Percentiles rank a stretch among this genome's conserved stretches.
phyloP scores from a whole-genome alignment of 73 alveolate genomes.

The Paramecium tetraurelia region DNA sequence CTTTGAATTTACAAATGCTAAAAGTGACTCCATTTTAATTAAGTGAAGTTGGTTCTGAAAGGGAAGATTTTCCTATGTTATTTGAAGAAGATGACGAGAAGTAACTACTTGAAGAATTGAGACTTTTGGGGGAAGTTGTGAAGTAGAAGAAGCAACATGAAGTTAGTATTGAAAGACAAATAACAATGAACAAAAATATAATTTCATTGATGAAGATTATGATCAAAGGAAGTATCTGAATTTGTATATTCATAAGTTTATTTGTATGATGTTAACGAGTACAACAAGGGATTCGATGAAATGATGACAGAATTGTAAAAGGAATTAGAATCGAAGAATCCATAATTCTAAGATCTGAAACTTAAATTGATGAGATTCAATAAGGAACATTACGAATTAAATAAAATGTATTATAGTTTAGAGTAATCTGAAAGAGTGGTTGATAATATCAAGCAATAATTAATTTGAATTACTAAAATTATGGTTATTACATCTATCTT shows the following conservation, averaged over 20 bases:
- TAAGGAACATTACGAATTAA: neutral
- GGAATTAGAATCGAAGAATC: neutral
- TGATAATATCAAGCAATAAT: slow-evolving; percentile 20
- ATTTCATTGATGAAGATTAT: neutral
- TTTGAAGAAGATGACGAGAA: slow-evolving; percentile 3
- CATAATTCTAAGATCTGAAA: neutral
- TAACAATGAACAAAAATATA: neutral
- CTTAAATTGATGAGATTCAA: neutral
- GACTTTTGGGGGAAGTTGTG: neutral
- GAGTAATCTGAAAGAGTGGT: neutral
- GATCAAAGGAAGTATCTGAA: neutral
- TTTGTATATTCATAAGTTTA: neutral
- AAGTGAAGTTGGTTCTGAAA: neutral
- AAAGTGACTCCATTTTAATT: neutral
- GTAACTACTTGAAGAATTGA: neutral
- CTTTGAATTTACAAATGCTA: neutral
- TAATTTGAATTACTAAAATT: neutral
- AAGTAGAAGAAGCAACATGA: neutral
- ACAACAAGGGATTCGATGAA: neutral
- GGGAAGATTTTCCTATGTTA: slow-evolving; percentile 2
- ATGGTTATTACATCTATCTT: neutral
- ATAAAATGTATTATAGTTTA: neutral
- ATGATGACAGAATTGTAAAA: neutral
- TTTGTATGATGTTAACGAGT: neutral
- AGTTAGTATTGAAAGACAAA: neutral